phyloP scores from a whole-genome alignment of 176 grass and related monocot species.

The Musa beccarii region DNA sequence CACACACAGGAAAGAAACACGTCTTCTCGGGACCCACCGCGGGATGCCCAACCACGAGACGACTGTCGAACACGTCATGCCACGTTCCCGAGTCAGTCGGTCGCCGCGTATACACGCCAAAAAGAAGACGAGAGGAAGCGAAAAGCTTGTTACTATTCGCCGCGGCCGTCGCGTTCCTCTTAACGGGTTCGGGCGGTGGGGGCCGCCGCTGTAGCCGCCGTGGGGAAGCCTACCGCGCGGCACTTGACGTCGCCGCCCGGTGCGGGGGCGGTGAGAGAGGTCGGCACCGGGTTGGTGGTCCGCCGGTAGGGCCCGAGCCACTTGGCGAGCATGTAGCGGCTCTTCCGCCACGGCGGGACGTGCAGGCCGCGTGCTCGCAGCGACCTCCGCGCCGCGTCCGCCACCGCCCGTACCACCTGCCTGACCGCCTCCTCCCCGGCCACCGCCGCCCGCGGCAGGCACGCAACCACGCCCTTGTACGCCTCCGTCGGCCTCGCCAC shows the following conservation, averaged over 20 bases:
- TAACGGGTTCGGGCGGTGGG: not conserved
- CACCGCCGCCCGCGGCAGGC: conserved; percentile 45
- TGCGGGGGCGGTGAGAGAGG: not conserved
- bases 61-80: too few species aligned
- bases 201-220: not conserved
- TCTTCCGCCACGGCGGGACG: conserved; percentile 88
- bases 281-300: conserved; percentile 23
- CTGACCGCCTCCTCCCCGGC: conserved; percentile 45
- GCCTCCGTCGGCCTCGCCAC: conserved; percentile 60
- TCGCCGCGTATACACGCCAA: too few species aligned
- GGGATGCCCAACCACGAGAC: too few species aligned
- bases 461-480: conserved; percentile 42
- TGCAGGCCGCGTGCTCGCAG: conserved; percentile 54
- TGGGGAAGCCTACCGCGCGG: conserved; percentile 20
- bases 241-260: conserved; percentile 18
- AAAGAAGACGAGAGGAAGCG: not conserved
- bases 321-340: conserved; percentile 80
- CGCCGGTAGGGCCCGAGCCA: conserved; percentile 85
- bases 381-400: conserved; percentile 47
- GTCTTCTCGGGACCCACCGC: too few species aligned
- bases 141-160: not conserved
- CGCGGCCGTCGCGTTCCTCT: not conserved
- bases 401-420: conserved; percentile 41
- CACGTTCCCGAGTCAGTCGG: too few species aligned
- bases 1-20: too few species aligned